Evolutionary conservation across 306 rosid species (phyloP).

Genomic region (Astragalus glycyphyllos): DNA sequence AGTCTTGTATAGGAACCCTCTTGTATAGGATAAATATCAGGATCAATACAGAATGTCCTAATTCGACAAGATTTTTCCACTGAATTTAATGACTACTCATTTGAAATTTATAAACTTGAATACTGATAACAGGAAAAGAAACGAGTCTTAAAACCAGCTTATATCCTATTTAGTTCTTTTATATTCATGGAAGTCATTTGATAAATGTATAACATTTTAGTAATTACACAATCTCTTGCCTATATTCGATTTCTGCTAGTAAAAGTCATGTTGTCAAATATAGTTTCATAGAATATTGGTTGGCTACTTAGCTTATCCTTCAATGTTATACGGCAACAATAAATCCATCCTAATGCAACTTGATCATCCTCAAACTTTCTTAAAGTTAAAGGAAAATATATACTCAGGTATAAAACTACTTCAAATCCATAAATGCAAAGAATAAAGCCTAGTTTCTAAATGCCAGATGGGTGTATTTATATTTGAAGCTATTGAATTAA

Average conservation of each 20-base stretch:
- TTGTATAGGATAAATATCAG: neutral
- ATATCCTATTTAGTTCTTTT: neutral
- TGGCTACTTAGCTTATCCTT: neutral
- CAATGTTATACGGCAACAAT: neutral
- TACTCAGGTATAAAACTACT: conserved; percentile 1
- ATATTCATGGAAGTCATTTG: conserved; percentile 1
- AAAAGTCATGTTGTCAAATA: conserved; percentile 7
- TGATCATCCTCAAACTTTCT: neutral
- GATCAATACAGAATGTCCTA: neutral
- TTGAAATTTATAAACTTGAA: conserved; percentile 12
- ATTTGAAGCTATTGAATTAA: conserved; percentile 8
- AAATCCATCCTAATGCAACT: conserved; percentile 3
- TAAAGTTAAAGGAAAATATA: neutral
- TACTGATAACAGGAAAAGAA: conserved; percentile 23
- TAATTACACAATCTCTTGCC: neutral
- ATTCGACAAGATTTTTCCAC: neutral
- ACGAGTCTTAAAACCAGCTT: neutral
- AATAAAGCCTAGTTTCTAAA: neutral
- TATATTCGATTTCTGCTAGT: neutral
- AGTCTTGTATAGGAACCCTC: neutral
- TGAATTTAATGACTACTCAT: neutral
- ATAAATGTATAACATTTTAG: conserved; percentile 4
- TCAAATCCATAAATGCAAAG: neutral
- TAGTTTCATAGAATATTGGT: conserved; percentile 5
- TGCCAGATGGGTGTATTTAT: neutral